These are phyloP conservation scores for Penicillium argentinense DNA, from an alignment of 495 filamentous ascomycete species.

Conservation along the genomic window DNA sequence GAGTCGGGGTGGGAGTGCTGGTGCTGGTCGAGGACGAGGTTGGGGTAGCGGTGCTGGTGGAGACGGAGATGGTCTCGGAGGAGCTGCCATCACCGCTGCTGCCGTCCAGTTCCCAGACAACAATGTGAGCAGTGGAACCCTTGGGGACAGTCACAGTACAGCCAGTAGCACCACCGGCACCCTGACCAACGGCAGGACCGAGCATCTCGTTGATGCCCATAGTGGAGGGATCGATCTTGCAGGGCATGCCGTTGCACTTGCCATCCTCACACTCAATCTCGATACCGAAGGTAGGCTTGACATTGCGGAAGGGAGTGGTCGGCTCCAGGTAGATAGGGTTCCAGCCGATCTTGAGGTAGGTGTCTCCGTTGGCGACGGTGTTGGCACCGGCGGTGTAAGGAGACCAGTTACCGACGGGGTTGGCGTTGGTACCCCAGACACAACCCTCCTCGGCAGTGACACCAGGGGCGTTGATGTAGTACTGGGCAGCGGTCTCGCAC, in stretches of 20 bases:
- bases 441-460: constrained; percentile 59
- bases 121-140: constrained; percentile 65
- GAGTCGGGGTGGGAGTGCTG: constrained; percentile 21
- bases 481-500: constrained; percentile 74
- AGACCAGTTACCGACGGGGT: constrained; percentile 76
- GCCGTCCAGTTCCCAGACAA: constrained; percentile 55
- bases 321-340: constrained; percentile 72
- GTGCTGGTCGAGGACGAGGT: constrained; percentile 23
- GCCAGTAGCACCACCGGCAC: constrained; percentile 70
- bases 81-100: constrained; percentile 15
- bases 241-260: constrained; percentile 72
- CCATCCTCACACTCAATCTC: constrained; percentile 67
- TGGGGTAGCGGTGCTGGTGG: constrained; percentile 24
- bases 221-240: constrained; percentile 66
- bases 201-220: constrained; percentile 62
- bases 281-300: constrained; percentile 64
- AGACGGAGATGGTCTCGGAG: constrained; percentile 13
- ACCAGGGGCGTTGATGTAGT: constrained; percentile 79
- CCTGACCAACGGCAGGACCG: constrained; percentile 44
- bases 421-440: constrained; percentile 64
- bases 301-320: constrained; percentile 55
- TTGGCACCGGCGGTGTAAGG: constrained; percentile 81
- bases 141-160: constrained; percentile 77
- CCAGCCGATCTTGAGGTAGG: constrained; percentile 76
- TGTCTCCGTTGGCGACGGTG: constrained; percentile 60